Conservation (phyloP, 179 eudicot species). For the Amaranthus tricolor region DNA sequence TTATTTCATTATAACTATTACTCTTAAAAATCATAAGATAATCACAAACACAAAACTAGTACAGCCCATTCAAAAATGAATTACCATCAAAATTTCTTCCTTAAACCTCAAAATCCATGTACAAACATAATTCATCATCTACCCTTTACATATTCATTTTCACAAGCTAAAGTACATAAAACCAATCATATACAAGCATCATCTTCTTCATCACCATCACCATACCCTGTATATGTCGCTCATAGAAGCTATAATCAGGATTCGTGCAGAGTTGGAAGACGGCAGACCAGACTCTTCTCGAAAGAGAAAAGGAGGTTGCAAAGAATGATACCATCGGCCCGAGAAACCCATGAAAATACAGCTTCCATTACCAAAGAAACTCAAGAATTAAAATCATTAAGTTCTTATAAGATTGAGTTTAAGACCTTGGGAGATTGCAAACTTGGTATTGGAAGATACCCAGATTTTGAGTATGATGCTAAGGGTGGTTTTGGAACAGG, state of each 20-base stretch:
- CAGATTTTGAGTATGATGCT: constrained; percentile 77
- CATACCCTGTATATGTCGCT: too few species aligned
- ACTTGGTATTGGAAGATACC: constrained; percentile 83
- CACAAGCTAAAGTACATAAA: constrained; percentile 30
- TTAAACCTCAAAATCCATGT: constrained; percentile 43
- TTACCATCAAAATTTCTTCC: constrained; percentile 14
- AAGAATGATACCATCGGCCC: not conserved
- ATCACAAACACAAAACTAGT: not conserved
- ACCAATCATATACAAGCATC: constrained; percentile 15
- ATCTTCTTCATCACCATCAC: constrained; percentile 31
- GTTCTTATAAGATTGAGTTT: constrained; percentile 29
- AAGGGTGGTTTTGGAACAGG: constrained; percentile 74
- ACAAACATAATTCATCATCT: constrained; percentile 15
- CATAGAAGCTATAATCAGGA: too few species aligned
- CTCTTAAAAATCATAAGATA: not conserved
- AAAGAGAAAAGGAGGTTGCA: too few species aligned
- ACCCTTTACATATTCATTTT: constrained; percentile 15
- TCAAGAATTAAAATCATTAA: constrained; percentile 21
- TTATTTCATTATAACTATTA: too few species aligned
- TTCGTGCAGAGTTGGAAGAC: too few species aligned
- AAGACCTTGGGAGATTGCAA: constrained; percentile 59
- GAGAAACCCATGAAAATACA: constrained; percentile 17
- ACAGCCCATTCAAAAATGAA: constrained; percentile 17
- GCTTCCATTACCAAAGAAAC: constrained; percentile 26
- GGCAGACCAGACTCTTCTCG: too few species aligned